Percentiles rank a stretch among this genome's conserved stretches.
Evolutionary conservation across 441 rosid species (phyloP).

Genomic region (Populus tomentosa): DNA sequence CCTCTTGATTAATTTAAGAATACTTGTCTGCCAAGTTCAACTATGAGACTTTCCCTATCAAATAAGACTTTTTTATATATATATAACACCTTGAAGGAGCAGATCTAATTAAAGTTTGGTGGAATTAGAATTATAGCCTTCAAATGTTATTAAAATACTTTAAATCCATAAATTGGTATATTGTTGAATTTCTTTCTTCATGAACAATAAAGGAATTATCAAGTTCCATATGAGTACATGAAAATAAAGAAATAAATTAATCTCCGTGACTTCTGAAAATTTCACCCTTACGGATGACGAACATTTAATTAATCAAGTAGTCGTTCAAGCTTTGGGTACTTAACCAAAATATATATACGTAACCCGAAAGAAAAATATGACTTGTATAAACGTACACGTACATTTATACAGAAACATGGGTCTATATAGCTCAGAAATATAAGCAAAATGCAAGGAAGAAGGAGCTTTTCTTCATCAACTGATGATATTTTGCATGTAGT

Average conservation of each 20-base stretch:
- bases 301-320: too few species aligned
- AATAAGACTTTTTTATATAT: too few species aligned
- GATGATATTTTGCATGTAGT: neutral
- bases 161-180: neutral
- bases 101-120: neutral
- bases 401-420: neutral
- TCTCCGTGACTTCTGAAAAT: too few species aligned
- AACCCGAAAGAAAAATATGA: neutral
- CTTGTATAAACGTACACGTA: neutral
- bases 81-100: neutral
- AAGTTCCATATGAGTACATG: too few species aligned
- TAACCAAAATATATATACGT: too few species aligned
- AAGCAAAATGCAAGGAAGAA: neutral
- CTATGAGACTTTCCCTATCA: too few species aligned
- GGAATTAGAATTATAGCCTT: neutral
- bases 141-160: neutral
- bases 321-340: neutral
- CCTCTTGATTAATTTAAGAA: too few species aligned
- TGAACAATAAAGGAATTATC: neutral
- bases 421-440: neutral
- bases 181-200: slow-evolving; percentile 1
- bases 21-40: neutral
- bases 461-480: neutral
- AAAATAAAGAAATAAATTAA: too few species aligned
- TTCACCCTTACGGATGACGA: too few species aligned